These are phyloP conservation scores for Rhodotorula paludigena DNA, from an alignment of 768 basidiomycete species.

Conservation along the genomic window DNA sequence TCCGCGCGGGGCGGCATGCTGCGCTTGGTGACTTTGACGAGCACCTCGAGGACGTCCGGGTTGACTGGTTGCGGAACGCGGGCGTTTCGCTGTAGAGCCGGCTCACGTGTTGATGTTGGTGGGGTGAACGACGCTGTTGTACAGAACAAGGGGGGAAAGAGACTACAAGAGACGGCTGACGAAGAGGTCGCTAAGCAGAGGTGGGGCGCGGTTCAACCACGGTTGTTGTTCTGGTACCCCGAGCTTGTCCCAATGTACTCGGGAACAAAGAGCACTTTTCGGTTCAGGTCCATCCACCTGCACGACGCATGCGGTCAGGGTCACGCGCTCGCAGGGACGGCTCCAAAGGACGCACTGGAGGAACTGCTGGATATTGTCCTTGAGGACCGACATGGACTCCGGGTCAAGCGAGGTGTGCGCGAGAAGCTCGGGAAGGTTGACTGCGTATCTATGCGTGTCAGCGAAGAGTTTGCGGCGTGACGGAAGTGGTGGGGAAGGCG, in stretches of 20 bases:
- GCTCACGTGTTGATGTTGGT: too few relatives aligned
- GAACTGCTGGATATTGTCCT: slow-evolving; percentile 85
- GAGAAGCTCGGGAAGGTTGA: slow-evolving; percentile 86
- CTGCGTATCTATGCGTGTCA: slow-evolving; percentile 45
- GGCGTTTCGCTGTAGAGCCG: not conserved
- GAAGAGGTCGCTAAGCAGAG: not conserved
- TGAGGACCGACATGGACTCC: slow-evolving; percentile 72
- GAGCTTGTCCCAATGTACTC: slow-evolving; percentile 73
- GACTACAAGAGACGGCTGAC: not conserved
- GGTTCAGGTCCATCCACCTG: slow-evolving; percentile 76
- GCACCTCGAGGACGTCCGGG: slow-evolving; percentile 66
- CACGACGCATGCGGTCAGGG: not conserved
- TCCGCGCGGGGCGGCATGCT: slow-evolving; percentile 56
- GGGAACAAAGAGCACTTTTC: slow-evolving; percentile 64
- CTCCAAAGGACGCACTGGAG: slow-evolving; percentile 57
- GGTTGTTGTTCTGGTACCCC: slow-evolving; percentile 65
- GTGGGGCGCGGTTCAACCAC: slow-evolving; percentile 3
- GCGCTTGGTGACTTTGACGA: slow-evolving; percentile 76
- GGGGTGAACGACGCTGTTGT: not conserved
- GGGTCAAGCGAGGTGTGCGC: slow-evolving; percentile 82
- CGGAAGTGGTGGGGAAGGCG: slow-evolving; percentile 33
- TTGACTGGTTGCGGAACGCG: slow-evolving; percentile 54
- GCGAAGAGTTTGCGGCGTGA: too few relatives aligned
- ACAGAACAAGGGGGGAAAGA: not conserved
- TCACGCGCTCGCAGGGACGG: not conserved